Evolutionary conservation across 75 land plant species (phyloP).

Genomic region (Selaginella tamariscina): DNA sequence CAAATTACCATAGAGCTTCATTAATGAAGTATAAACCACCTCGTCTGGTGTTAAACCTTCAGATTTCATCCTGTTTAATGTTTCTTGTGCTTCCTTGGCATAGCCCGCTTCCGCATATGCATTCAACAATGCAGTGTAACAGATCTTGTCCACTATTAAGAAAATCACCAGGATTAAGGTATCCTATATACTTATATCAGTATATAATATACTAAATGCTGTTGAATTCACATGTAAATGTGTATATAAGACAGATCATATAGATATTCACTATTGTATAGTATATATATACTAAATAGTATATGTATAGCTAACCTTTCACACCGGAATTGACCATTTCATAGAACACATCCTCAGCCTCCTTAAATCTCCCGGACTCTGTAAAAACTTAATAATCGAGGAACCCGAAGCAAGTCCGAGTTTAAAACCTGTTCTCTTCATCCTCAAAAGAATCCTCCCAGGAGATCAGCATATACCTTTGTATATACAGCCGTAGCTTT

Average conservation of each 20-base stretch:
- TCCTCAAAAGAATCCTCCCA: constrained; percentile 28
- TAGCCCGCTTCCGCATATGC: constrained; percentile 42
- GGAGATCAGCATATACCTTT: too few species aligned
- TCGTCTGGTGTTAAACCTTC: constrained; percentile 34
- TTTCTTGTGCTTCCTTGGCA: constrained; percentile 36
- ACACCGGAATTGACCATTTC: constrained; percentile 31
- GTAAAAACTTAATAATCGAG: constrained; percentile 39
- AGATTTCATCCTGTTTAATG: constrained; percentile 37
- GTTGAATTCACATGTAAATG: too few species aligned
- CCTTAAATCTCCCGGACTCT: constrained; percentile 24
- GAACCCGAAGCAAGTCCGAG: constrained; percentile 39
- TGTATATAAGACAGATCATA: too few species aligned
- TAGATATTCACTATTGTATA: too few species aligned
- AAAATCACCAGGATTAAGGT: too few species aligned
- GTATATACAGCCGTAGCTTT: too few species aligned
- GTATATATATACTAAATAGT: too few species aligned
- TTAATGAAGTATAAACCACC: constrained; percentile 39
- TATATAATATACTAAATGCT: too few species aligned
- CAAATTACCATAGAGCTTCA: constrained; percentile 48
- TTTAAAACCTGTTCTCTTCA: constrained; percentile 34
- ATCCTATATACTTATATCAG: too few species aligned
- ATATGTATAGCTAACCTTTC: too few species aligned
- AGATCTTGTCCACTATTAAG: constrained; percentile 53
- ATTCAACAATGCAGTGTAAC: constrained; percentile 50
- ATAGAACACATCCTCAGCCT: constrained; percentile 33